phyloP scores from a whole-genome alignment of 352 stramenopile genomes.

The Globisporangium viniferum region DNA sequence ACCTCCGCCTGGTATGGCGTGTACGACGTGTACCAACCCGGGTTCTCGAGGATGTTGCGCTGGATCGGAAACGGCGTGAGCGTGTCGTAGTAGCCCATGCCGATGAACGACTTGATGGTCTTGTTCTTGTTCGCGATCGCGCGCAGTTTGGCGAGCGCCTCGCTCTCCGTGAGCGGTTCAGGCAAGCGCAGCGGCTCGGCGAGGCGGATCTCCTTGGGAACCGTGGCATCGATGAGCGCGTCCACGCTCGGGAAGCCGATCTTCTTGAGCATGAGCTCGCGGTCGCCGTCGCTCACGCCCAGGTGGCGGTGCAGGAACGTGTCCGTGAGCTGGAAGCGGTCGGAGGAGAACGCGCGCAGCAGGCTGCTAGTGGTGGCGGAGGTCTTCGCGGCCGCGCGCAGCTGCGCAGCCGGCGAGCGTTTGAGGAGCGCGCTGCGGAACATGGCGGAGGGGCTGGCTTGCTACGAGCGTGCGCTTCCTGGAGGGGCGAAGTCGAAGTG shows the following conservation, averaged over 20 bases:
- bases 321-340: constrained; percentile 51
- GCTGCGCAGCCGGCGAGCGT: constrained; percentile 8
- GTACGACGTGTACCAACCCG: constrained; percentile 98
- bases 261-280: constrained; percentile 89
- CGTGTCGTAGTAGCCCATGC: constrained; percentile 98
- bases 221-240: constrained; percentile 92
- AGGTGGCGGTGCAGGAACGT: constrained; percentile 81
- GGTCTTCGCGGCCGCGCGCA: constrained; percentile 1
- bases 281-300: constrained; percentile 88
- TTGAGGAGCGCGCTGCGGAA: constrained; percentile 21
- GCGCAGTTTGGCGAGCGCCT: constrained; percentile 90
- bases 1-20: constrained; percentile 99
- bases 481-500: constrained; percentile 9
- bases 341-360: constrained; percentile 14
- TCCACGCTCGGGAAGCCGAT: constrained; percentile 94
- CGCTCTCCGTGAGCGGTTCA: constrained; percentile 88
- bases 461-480: too few species aligned
- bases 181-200: constrained; percentile 54
- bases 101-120: constrained; percentile 96
- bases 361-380: background rate
- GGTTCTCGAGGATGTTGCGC: constrained; percentile 98
- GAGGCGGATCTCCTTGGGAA: constrained; percentile 92
- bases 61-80: constrained; percentile 95
- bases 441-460: constrained; percentile 5
- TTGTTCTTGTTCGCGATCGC: constrained; percentile 95